phyloP scores from a whole-genome alignment of 257 asterid genomes.

The Paulownia fortunei region DNA sequence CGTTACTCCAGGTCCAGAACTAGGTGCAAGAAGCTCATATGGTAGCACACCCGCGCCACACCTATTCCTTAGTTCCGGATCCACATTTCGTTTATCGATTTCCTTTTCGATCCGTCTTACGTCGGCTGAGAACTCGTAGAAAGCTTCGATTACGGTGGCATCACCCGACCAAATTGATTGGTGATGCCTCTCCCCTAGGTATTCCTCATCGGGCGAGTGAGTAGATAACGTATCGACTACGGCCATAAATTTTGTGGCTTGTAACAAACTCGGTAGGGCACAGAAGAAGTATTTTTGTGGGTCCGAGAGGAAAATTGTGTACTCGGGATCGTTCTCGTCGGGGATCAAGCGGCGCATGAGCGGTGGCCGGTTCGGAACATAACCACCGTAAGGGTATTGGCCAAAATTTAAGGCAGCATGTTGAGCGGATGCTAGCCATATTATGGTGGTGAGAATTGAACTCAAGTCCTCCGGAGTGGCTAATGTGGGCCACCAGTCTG shows the following conservation, averaged over 20 bases:
- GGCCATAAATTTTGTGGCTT: slow-evolving; percentile 96
- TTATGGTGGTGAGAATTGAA: slow-evolving; percentile 79
- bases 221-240: slow-evolving; percentile 90
- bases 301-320: slow-evolving; percentile 59
- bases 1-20: slow-evolving; percentile 92
- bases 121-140: slow-evolving; percentile 74
- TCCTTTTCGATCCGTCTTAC: slow-evolving; percentile 71
- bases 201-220: slow-evolving; percentile 95
- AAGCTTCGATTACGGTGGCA: slow-evolving; percentile 60
- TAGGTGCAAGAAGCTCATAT: slow-evolving; percentile 89
- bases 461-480: slow-evolving; percentile 71
- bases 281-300: slow-evolving; percentile 83
- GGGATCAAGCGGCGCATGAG: slow-evolving; percentile 85
- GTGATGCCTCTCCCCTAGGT: slow-evolving; percentile 82
- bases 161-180: slow-evolving; percentile 90
- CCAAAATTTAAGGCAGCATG: slow-evolving; percentile 97
- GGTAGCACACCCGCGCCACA: slow-evolving; percentile 98
- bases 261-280: slow-evolving; percentile 82
- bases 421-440: slow-evolving; percentile 94
- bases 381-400: slow-evolving; percentile 95
- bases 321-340: slow-evolving; percentile 73
- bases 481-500: slow-evolving; percentile 92
- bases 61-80: slow-evolving; percentile 57
- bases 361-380: slow-evolving; percentile 95
- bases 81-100: slow-evolving; percentile 65